Percentiles rank a stretch among this genome's conserved stretches.
Conservation (phyloP, 352 stramenopile species). For the Globisporangium alternatum region DNA sequence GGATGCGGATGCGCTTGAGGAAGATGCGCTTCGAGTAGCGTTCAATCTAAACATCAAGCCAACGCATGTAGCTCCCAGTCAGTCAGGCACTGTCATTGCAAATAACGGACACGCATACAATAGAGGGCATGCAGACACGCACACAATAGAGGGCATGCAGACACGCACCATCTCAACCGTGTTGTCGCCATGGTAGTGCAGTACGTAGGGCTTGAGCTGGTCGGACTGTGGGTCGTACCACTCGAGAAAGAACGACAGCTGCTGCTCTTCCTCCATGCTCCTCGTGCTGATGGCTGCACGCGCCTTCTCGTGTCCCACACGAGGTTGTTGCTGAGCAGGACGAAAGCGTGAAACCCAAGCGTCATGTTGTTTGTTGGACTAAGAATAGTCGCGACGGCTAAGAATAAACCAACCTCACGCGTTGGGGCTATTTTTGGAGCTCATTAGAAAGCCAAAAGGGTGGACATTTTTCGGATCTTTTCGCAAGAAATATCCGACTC, state of each 20-base stretch:
- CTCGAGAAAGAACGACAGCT: slow-evolving; percentile 75
- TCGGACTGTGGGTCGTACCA: slow-evolving; percentile 76
- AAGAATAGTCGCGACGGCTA: too few species aligned
- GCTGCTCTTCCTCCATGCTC: slow-evolving; percentile 49
- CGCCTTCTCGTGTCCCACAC: neutral
- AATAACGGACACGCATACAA: neutral
- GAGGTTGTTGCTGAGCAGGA: too few species aligned
- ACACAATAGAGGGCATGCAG: slow-evolving; percentile 31
- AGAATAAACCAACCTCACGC: too few species aligned
- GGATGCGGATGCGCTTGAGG: slow-evolving; percentile 77
- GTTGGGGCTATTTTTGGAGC: too few species aligned
- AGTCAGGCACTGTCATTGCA: neutral
- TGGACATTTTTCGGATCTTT: too few species aligned
- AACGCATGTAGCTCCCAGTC: neutral
- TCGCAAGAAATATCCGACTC: too few species aligned
- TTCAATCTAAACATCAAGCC: slow-evolving; percentile 37
- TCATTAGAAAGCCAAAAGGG: too few species aligned
- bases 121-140: slow-evolving; percentile 8
- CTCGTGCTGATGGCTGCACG: neutral
- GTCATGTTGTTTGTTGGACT: too few species aligned
- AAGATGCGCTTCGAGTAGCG: slow-evolving; percentile 58
- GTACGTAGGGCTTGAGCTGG: slow-evolving; percentile 64
- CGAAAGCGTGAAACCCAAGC: neutral
- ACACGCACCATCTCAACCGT: slow-evolving; percentile 65
- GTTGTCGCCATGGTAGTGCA: slow-evolving; percentile 71